Conservation (phyloP, 306 rosid species). For the Begonia loranthoides region DNA sequence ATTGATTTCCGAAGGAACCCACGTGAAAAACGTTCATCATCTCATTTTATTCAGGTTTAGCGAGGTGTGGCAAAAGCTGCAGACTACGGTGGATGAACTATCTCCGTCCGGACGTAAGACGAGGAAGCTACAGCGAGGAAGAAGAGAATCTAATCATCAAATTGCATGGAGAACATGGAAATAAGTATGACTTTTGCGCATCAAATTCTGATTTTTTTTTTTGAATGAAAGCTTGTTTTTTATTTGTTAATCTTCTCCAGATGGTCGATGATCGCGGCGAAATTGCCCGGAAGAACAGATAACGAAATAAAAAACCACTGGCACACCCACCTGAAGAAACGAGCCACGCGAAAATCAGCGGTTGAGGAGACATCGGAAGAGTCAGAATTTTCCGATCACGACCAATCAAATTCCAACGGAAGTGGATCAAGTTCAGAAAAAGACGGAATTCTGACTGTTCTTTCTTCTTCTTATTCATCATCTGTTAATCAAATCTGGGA, state of each 20-base stretch:
- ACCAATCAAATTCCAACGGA: not conserved
- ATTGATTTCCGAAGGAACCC: too few relatives aligned
- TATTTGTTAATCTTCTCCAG: slow-evolving; percentile 7
- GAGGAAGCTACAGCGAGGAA: slow-evolving; percentile 29
- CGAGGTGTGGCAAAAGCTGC: slow-evolving; percentile 64
- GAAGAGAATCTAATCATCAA: slow-evolving; percentile 37
- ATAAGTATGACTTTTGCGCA: slow-evolving; percentile 22
- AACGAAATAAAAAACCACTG: slow-evolving; percentile 44
- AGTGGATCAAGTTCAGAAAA: slow-evolving; percentile 2
- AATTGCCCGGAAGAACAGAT: slow-evolving; percentile 39
- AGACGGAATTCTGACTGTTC: not conserved
- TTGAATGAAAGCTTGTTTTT: not conserved
- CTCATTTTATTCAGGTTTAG: slow-evolving; percentile 22
- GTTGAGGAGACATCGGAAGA: not conserved
- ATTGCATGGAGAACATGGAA: slow-evolving; percentile 33
- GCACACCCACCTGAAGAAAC: slow-evolving; percentile 40
- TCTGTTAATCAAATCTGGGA: slow-evolving; percentile 13
- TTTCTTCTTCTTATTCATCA: slow-evolving; percentile 1
- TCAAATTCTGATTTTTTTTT: not conserved
- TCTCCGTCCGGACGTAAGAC: slow-evolving; percentile 44
- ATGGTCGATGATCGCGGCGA: slow-evolving; percentile 42
- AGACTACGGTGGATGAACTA: slow-evolving; percentile 60
- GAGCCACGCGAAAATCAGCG: not conserved
- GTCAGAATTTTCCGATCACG: not conserved
- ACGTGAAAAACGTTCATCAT: too few relatives aligned